Evolutionary conservation across 257 asterid genomes (phyloP), one percentile per base, ranked within the genome.

Genomic region (Avicennia marina): DNA sequence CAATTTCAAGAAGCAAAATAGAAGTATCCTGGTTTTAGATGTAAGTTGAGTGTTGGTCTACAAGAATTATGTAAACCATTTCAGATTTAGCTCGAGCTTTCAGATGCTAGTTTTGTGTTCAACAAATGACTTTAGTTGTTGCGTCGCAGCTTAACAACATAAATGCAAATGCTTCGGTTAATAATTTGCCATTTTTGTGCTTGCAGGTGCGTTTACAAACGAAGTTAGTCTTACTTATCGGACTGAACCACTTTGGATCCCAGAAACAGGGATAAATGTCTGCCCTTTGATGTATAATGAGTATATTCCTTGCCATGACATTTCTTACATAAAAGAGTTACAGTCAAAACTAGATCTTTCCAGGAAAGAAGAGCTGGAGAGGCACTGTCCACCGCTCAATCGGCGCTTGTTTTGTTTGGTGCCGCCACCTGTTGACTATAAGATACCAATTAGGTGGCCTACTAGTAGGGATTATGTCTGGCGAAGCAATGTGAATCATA

Each of bases 401-500:
- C 78, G 81, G 66, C 87, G 90, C 20, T 74, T 86, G 75, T 93
- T 86, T 57, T 93, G 98, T 68, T 79, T 89, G 77, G 80, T 89
- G 49, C 97, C 95, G 1, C 94, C 96, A 3, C 98, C 98, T n/a
- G 62, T 49, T 62, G 94, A 90, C 68, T 90, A 90, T 71, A 86
- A 84, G 80, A 49, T 84, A 63, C 95, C 96, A 1, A 86, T 86
- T 74, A 82, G 87, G 61, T 86, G 98, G 96, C 90, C 98, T 1
- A 80, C 75, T n/a, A 82, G 98, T 39, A 68, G 94, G 78, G 96
- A 90, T 70, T 84, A 80, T 66, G 94, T 87, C 19, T 86, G 96
- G 96, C 74, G 90, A 62, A 87, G 95, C 73, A 93, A 93, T 65
- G 89, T 93, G 39, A 93, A 93, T 72, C 98, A 89, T 63, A 81